Conservation (phyloP, 108 stramenopile species). For the Craspedostauros australis region DNA sequence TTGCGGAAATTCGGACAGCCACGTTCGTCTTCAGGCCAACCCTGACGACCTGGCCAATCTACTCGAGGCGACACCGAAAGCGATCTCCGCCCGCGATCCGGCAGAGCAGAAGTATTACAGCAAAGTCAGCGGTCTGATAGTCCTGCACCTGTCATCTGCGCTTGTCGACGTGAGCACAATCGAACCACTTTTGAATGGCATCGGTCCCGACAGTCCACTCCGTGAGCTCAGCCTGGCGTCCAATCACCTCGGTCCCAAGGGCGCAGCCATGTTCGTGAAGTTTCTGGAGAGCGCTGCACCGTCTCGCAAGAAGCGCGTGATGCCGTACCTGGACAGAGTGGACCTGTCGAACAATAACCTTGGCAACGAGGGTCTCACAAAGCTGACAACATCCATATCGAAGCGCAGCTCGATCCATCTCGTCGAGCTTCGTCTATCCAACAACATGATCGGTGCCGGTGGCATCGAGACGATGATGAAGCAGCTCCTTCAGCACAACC, state of each 20-base stretch:
- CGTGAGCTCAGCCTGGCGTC: conserved; percentile 70
- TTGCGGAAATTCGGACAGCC: background rate
- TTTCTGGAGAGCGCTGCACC: conserved; percentile 61
- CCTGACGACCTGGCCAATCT: too few species aligned
- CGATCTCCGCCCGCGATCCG: background rate
- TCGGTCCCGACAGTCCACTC: conserved; percentile 61
- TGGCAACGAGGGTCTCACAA: conserved; percentile 71
- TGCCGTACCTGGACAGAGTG: conserved; percentile 67
- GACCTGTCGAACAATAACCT: conserved; percentile 79
- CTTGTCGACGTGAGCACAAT: conserved; percentile 46
- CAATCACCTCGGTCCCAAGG: conserved; percentile 60
- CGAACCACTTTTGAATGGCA: conserved; percentile 44
- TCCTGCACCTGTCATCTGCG: conserved; percentile 66
- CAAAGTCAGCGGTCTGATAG: conserved; percentile 44
- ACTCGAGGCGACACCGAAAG: background rate
- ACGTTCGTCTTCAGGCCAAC: too few species aligned
- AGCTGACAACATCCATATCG: conserved; percentile 59
- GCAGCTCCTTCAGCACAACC: conserved; percentile 71
- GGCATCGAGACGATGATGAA: conserved; percentile 85
- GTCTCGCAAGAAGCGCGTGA: conserved; percentile 30
- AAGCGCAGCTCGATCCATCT: conserved; percentile 48
- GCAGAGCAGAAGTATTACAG: conserved; percentile 18
- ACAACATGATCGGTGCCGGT: conserved; percentile 57
- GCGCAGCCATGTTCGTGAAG: conserved; percentile 43
- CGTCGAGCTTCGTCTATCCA: conserved; percentile 63